Base-by-base conservation (phyloP, 2,329 filamentous ascomycete genomes). In the Zymoseptoria brevis region DNA sequence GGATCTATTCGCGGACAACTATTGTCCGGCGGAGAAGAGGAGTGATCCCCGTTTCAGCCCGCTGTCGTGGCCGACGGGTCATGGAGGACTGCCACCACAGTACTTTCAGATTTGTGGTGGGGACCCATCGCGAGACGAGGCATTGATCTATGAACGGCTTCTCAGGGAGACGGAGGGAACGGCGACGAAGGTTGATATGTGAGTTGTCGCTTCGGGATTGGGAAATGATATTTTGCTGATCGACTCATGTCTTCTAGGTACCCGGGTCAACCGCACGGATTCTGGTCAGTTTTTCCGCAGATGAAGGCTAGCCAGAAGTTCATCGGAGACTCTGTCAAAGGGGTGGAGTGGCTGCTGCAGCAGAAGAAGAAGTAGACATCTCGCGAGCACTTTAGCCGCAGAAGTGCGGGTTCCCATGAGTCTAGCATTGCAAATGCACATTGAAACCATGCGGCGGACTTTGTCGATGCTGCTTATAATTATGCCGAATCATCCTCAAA, bases 61-160 rank as follows among this genome's bases (percentile, higher is more conserved):
- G 57, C 68, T 13, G 49, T 41, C 69, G 1, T 69, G 63, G 54
- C 54, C 62, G 24, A 66, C 58, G 1, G 61, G 66, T 2, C 77
- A 79, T 57, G 69, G 69, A 29, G 73, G 72, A 0, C 69, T 77
- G 3, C 77, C 78, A 0, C 75, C 74, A 29, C 74, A 76, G 0
- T 77, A 75, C 59, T 79, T 81, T 63, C 75, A 79, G 62, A 73
- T 81, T 19, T 77, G 75, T 30, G 79, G 79, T 0, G 67, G 75
- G 61, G 80, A 81, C 67, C 78, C 79, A 0, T 63, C 79, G 54
- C 70, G 79, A 19, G 79, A 81, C 52, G 79, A 81, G 62, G 77
- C 74, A 1, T 69, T 81, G 35, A 64, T 81, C 5, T 77, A 80
- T 50, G 77, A 79, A 61, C 64, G 75, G 19, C 53, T 73, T 8